A percentile compares a stretch with the other conserved stretches of the same genome.
Conservation (phyloP, 2,329 filamentous ascomycete species). For the Dactylellina parvicollis region DNA sequence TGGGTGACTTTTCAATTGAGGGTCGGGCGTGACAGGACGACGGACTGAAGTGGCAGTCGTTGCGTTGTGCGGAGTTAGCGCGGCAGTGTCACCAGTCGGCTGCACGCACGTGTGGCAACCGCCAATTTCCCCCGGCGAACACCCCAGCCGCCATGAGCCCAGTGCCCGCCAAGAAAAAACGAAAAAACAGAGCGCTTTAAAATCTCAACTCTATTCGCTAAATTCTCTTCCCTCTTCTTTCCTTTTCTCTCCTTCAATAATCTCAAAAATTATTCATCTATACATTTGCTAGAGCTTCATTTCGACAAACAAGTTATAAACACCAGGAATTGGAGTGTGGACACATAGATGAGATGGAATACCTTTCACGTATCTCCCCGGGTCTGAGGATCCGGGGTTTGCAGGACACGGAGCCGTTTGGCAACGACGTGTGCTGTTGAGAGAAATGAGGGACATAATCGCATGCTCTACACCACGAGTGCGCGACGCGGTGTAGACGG, state of each 20-base stretch:
- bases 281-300: conserved; percentile 55
- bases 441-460: conserved; percentile 52
- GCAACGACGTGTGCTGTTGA: conserved; percentile 51
- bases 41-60: not conserved
- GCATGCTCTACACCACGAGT: not conserved
- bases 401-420: conserved; percentile 40
- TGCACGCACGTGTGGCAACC: not conserved
- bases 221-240: conserved; percentile 26
- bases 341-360: conserved; percentile 55
- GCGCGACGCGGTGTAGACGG: not conserved
- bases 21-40: not conserved
- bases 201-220: not conserved
- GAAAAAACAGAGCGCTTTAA: not conserved
- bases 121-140: not conserved
- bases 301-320: conserved; percentile 45
- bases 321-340: conserved; percentile 55
- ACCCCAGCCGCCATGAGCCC: not conserved
- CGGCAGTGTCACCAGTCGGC: not conserved
- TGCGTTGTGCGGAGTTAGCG: conserved; percentile 3
- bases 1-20: not conserved
- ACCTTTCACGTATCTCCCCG: conserved; percentile 53
- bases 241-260: conserved; percentile 32
- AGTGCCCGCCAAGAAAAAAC: not conserved
- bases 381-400: conserved; percentile 24
- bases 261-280: conserved; percentile 54